These are phyloP conservation scores for Pestalotiopsis sp. DNA, from an alignment of 2,329 filamentous ascomycete genomes.

Conservation along the genomic window DNA sequence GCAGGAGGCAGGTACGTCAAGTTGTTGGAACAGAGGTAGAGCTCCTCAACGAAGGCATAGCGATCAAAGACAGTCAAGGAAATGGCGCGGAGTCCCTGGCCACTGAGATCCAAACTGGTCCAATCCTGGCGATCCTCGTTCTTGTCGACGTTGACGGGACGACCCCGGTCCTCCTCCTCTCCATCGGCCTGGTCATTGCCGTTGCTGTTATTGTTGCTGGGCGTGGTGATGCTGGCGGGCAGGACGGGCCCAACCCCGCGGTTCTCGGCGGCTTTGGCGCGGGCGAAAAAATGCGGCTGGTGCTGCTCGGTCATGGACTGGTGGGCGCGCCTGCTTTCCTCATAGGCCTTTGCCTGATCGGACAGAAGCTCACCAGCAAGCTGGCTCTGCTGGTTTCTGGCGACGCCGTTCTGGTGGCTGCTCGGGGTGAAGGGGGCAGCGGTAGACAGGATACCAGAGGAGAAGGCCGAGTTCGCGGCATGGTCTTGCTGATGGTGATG, in stretches of 20 bases:
- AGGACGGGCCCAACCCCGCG: conserved; percentile 63
- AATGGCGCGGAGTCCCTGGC: conserved; percentile 88
- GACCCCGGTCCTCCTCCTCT: conserved; percentile 58
- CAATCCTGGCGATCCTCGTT: conserved; percentile 77
- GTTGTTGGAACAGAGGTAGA: conserved; percentile 94
- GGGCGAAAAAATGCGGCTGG: conserved; percentile 71
- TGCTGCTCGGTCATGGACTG: conserved; percentile 70
- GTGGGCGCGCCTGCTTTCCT: conserved; percentile 74
- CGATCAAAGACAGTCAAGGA: conserved; percentile 74
- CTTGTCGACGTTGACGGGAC: conserved; percentile 68
- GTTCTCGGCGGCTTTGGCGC: conserved; percentile 71
- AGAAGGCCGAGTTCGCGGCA: conserved; percentile 62
- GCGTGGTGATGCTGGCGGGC: conserved; percentile 34
- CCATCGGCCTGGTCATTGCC: conserved; percentile 53
- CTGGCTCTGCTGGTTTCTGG: conserved; percentile 53
- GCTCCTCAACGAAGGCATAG: conserved; percentile 86
- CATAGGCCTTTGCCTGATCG: conserved; percentile 79
- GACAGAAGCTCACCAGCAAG: conserved; percentile 76
- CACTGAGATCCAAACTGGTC: conserved; percentile 92
- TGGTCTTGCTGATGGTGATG: conserved; percentile 67
- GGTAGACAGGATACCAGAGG: conserved; percentile 66
- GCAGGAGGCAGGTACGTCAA: conserved; percentile 76
- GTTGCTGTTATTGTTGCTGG: conserved; percentile 36
- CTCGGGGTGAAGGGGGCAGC: conserved; percentile 61
- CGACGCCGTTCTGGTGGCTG: conserved; percentile 58